Evolutionary conservation across 306 rosid species (phyloP).

Genomic region (Cercis canadensis): DNA sequence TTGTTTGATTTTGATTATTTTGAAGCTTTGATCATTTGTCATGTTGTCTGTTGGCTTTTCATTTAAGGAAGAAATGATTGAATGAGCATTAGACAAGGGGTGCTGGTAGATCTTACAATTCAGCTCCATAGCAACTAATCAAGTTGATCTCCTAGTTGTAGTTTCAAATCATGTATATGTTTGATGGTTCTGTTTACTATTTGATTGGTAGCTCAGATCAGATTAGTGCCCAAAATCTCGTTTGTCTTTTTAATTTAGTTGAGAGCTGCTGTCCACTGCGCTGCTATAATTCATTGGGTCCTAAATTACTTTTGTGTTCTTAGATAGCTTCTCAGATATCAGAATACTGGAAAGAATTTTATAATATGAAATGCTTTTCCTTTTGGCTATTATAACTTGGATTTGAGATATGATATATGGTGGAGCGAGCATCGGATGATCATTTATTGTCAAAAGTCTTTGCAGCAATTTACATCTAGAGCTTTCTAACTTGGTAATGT

Average conservation of each 20-base stretch:
- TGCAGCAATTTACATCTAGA: slow-evolving; percentile 27
- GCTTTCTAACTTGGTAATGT: slow-evolving; percentile 30
- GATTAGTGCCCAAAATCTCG: slow-evolving; percentile 10
- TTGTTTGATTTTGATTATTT: slow-evolving; percentile 32
- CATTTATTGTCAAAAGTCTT: slow-evolving; percentile 26
- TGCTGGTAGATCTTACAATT: slow-evolving; percentile 46
- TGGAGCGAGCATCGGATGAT: slow-evolving; percentile 22
- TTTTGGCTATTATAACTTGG: slow-evolving; percentile 32
- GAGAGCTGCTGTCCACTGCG: slow-evolving; percentile 19
- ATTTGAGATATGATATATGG: slow-evolving; percentile 31
- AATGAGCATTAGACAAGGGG: slow-evolving; percentile 14
- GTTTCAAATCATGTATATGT: slow-evolving; percentile 17
- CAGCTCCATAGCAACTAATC: slow-evolving; percentile 35
- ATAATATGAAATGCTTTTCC: slow-evolving; percentile 10
- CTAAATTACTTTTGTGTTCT: slow-evolving; percentile 19
- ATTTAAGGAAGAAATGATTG: slow-evolving; percentile 24
- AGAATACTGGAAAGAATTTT: slow-evolving; percentile 22
- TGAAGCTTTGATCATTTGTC: slow-evolving; percentile 32
- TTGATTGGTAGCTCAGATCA: slow-evolving; percentile 36
- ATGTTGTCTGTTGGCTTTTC: slow-evolving; percentile 26
- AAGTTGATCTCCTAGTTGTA: slow-evolving; percentile 31
- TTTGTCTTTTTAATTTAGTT: slow-evolving; percentile 19
- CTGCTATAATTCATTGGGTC: slow-evolving; percentile 6
- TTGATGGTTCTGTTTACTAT: slow-evolving; percentile 22
- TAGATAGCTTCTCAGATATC: slow-evolving; percentile 21